These are phyloP conservation scores for Eleusine coracana DNA, from an alignment of 176 grass and related monocot genomes.

Conservation along the genomic window DNA sequence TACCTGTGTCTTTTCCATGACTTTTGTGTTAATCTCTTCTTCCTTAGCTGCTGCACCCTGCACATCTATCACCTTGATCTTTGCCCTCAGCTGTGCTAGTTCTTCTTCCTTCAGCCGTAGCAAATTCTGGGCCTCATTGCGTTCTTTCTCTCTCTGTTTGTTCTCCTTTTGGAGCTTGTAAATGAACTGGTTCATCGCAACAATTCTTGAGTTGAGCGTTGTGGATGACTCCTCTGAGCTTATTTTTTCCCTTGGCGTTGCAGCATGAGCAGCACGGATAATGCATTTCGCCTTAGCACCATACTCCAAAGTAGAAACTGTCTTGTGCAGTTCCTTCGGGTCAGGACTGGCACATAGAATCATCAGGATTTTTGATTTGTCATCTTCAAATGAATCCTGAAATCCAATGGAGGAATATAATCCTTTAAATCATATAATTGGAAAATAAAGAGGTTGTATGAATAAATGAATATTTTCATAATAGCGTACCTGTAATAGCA, in stretches of 20 bases:
- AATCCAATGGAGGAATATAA: conserved; percentile 31
- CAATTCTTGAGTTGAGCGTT: conserved; percentile 70
- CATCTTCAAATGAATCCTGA: conserved; percentile 94
- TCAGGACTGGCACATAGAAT: conserved; percentile 97
- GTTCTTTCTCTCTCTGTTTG: conserved; percentile 62
- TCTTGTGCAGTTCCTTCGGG: conserved; percentile 89
- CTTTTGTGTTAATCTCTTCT: conserved; percentile 63
- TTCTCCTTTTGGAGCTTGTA: conserved; percentile 82
- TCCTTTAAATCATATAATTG: background rate
- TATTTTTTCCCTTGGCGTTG: conserved; percentile 69
- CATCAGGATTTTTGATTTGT: conserved; percentile 97
- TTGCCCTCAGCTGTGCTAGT: conserved; percentile 47
- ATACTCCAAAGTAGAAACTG: conserved; percentile 86
- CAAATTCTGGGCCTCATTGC: conserved; percentile 50
- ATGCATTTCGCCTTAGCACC: conserved; percentile 98
- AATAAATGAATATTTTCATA: background rate
- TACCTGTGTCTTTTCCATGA: conserved; percentile 44
- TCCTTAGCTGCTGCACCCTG: conserved; percentile 43
- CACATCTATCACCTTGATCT: conserved; percentile 59
- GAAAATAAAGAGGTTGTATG: background rate
- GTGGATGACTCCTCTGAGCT: conserved; percentile 65
- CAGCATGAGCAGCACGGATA: conserved; percentile 64
- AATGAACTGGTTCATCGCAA: conserved; percentile 85
- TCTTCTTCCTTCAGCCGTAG: conserved; percentile 70
- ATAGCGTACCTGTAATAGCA: conserved; percentile 78